These are phyloP conservation scores for Lasiodiplodia hormozganensis DNA, from an alignment of 2,329 filamentous ascomycete species.

Conservation along the genomic window DNA sequence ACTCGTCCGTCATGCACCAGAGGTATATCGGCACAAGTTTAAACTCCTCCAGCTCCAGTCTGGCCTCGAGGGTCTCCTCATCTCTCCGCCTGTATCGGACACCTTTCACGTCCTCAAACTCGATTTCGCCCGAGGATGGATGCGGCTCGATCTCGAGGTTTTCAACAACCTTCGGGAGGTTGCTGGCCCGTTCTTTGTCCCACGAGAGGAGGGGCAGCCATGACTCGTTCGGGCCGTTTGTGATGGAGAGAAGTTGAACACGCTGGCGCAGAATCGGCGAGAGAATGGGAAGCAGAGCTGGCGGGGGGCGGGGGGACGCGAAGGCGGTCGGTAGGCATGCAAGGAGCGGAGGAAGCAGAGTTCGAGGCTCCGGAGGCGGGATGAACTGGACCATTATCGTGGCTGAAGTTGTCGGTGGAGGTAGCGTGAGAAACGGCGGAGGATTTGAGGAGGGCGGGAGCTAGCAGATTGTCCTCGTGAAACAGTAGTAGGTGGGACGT, in stretches of 20 bases:
- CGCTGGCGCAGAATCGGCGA: constrained; percentile 70
- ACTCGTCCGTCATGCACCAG: constrained; percentile 71
- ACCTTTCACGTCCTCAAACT: constrained; percentile 71
- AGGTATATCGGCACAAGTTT: constrained; percentile 70
- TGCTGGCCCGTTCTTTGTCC: constrained; percentile 63
- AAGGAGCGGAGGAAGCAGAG: constrained; percentile 67
- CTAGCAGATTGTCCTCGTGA: constrained; percentile 17
- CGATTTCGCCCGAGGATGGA: constrained; percentile 79
- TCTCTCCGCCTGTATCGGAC: constrained; percentile 73
- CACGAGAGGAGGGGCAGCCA: constrained; percentile 80
- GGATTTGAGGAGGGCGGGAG: background rate
- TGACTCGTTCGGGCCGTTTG: constrained; percentile 58
- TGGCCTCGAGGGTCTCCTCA: constrained; percentile 74
- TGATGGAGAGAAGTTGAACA: constrained; percentile 67
- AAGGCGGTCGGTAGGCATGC: constrained; percentile 69
- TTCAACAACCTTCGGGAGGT: constrained; percentile 67
- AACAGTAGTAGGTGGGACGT: constrained; percentile 5
- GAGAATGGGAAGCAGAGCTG: constrained; percentile 65
- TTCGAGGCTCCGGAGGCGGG: constrained; percentile 61
- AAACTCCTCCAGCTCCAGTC: constrained; percentile 68
- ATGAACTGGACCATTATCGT: constrained; percentile 61
- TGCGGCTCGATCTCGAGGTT: constrained; percentile 76
- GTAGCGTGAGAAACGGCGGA: background rate
- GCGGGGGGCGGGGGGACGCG: constrained; percentile 65
- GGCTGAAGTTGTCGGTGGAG: background rate